Evolutionary conservation across 2,329 filamentous ascomycete genomes (phyloP), one percentile per base, ranked within the genome.

Genomic region (Zelopaecilomyces penicillatus): DNA sequence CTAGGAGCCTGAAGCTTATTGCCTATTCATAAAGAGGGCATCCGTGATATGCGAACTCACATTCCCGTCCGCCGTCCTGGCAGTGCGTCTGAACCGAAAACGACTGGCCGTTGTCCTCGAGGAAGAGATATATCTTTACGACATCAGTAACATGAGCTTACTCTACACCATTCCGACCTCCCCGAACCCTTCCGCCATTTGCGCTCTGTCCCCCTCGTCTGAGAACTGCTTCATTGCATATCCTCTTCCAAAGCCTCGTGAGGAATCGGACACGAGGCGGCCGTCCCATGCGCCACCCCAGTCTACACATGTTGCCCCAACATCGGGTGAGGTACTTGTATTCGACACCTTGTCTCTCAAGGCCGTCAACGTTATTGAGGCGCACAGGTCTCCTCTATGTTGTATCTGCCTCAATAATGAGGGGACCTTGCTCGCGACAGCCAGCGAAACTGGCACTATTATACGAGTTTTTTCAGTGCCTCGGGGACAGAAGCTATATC

Each of bases 21-120:
- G 19, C 28, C 34, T 39, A 35, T 35, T 30, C 36, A 7, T 32
- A 39, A 50, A 83, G 75, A 72, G 80, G 54, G 75, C 75, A 2
- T 83, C 91, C 36, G 87, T 94, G 48, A 97, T 98, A 64, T 98
- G 93, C 78, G 93, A 98, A 66, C 85, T 98, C 61, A 97, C 91
- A 4, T 98, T 98, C 57, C 91, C 91, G 9, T 95, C 90, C n/a
- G 89, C 90, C 41, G 89, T 98, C 8, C 78, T 97, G 35, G 90
- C 91, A 19, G 88, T 98, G 47, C 86, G 90, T 52, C 73, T 98
- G 57, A 98, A 98, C 65, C 80, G 93, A 54, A 97, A 96, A 65
- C 83, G 93, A 33, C 76, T 98, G 28, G 88, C 93, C 9, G 90
- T 98, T 30, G 83, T 97, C 10, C 76, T 97, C 45, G 93, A 98